Evolutionary conservation across 2,329 filamentous ascomycete genomes (phyloP).

Genomic region (Pseudogymnoascus sp.): DNA sequence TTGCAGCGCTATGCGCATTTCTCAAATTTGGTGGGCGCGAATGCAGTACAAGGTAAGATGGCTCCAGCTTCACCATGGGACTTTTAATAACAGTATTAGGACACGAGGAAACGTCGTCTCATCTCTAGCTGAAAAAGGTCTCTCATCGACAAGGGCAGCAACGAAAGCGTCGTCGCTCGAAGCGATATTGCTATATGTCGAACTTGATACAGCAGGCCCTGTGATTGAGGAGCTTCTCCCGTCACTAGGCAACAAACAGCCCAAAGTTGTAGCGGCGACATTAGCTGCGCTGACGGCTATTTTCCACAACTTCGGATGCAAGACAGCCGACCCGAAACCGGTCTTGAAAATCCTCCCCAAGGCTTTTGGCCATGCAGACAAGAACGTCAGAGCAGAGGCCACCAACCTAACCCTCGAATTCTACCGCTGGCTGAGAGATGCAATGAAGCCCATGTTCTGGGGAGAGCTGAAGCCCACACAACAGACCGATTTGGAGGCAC

Average conservation of each 20-base stretch:
- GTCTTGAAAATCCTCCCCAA: slow-evolving; percentile 84
- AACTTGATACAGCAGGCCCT: slow-evolving; percentile 78
- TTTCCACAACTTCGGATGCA: slow-evolving; percentile 91
- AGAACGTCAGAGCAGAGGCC: slow-evolving; percentile 92
- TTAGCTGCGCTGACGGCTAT: slow-evolving; percentile 74
- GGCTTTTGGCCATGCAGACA: slow-evolving; percentile 92
- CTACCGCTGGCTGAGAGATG: slow-evolving; percentile 93
- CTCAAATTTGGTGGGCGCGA: slow-evolving; percentile 83
- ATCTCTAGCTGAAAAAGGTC: slow-evolving; percentile 83
- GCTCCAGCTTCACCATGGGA: not conserved
- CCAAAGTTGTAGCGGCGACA: slow-evolving; percentile 76
- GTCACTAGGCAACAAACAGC: slow-evolving; percentile 77
- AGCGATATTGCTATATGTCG: slow-evolving; percentile 79
- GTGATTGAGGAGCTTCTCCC: slow-evolving; percentile 88
- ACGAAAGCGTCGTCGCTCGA: slow-evolving; percentile 85
- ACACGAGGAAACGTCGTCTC: slow-evolving; percentile 70
- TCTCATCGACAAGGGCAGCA: slow-evolving; percentile 78
- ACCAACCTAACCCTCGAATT: slow-evolving; percentile 88
- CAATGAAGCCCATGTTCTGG: slow-evolving; percentile 99
- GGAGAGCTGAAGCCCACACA: slow-evolving; percentile 90
- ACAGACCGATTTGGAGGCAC: slow-evolving; percentile 84
- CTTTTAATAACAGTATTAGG: slow-evolving; percentile 34
- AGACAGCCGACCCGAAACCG: slow-evolving; percentile 86
- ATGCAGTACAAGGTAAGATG: slow-evolving; percentile 59
- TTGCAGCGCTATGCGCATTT: slow-evolving; percentile 83